Percentiles rank a stretch among this genome's conserved stretches.
Conservation (phyloP, 2,329 filamentous ascomycete species). For the Fusarium agapanthi region DNA sequence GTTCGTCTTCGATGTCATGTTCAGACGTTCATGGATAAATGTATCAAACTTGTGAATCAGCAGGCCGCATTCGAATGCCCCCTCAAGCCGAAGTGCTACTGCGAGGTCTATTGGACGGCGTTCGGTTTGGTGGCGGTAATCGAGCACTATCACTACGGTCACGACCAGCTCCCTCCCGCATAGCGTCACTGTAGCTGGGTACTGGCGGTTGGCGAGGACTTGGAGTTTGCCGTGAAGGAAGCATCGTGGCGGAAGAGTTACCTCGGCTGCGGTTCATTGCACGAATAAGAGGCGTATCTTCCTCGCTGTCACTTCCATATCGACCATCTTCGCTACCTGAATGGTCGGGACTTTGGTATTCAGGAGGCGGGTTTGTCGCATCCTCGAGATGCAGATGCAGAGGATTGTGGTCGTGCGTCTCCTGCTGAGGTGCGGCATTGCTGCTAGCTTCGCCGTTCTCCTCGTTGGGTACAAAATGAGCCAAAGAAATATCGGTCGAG, state of each 20-base stretch:
- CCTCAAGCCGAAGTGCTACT: slow-evolving; percentile 31
- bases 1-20: slow-evolving; percentile 9
- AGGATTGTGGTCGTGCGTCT: slow-evolving; percentile 49
- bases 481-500: slow-evolving; percentile 94
- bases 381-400: slow-evolving; percentile 59
- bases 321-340: slow-evolving; percentile 68
- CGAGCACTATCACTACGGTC: slow-evolving; percentile 39
- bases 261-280: slow-evolving; percentile 61
- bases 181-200: slow-evolving; percentile 82
- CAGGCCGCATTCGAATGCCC: neutral
- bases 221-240: slow-evolving; percentile 36
- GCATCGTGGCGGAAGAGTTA: slow-evolving; percentile 55
- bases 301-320: slow-evolving; percentile 68
- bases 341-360: slow-evolving; percentile 73
- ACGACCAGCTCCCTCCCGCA: slow-evolving; percentile 59
- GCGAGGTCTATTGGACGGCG: slow-evolving; percentile 25
- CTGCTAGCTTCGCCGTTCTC: slow-evolving; percentile 70
- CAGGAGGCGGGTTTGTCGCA: slow-evolving; percentile 71
- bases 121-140: slow-evolving; percentile 27
- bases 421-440: slow-evolving; percentile 36
- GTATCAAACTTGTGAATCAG: neutral
- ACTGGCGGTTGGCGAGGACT: slow-evolving; percentile 67
- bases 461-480: slow-evolving; percentile 79
- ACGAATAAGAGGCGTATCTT: slow-evolving; percentile 62
- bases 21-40: neutral